A percentile compares a stretch with the other conserved stretches of the same genome.
Conservation (phyloP, 768 basidiomycete species). For the Boletellus ananiceps region DNA sequence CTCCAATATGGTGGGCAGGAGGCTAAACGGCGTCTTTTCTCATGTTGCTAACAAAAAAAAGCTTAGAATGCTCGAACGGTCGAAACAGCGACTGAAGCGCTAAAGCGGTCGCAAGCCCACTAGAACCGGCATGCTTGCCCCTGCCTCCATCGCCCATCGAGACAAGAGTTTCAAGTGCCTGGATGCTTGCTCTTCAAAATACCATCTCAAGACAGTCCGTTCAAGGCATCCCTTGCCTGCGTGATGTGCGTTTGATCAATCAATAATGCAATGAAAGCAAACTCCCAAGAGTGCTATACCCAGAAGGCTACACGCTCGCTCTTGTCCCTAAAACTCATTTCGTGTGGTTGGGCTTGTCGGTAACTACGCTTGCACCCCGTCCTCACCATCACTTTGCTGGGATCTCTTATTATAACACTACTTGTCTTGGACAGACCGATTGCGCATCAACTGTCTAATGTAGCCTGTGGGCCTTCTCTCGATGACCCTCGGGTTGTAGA, state of each 20-base stretch:
- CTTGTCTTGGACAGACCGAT: background rate
- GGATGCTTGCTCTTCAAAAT: no score
- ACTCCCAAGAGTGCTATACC: background rate
- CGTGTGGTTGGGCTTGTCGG: background rate
- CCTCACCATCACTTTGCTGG: background rate
- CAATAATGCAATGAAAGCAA: background rate
- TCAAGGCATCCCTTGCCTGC: no score
- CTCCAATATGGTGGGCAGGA: no score
- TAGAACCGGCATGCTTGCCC: no score
- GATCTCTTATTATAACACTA: background rate
- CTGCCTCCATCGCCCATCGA: no score
- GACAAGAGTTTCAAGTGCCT: no score
- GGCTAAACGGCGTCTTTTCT: no score
- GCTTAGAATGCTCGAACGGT: no score
- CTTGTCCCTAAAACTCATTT: background rate
- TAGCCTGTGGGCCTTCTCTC: slow-evolving; percentile 15
- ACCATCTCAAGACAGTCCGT: no score
- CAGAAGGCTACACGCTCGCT: background rate
- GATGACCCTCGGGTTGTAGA: slow-evolving; percentile 10
- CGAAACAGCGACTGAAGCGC: no score
- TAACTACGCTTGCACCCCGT: background rate
- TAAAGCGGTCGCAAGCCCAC: no score
- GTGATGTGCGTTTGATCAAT: background rate
- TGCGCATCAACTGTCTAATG: slow-evolving; percentile 10
- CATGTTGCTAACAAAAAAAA: no score